These are phyloP conservation scores for Saccharomycopsis sp. DNA, from an alignment of 805 yeast genomes.

Conservation along the genomic window DNA sequence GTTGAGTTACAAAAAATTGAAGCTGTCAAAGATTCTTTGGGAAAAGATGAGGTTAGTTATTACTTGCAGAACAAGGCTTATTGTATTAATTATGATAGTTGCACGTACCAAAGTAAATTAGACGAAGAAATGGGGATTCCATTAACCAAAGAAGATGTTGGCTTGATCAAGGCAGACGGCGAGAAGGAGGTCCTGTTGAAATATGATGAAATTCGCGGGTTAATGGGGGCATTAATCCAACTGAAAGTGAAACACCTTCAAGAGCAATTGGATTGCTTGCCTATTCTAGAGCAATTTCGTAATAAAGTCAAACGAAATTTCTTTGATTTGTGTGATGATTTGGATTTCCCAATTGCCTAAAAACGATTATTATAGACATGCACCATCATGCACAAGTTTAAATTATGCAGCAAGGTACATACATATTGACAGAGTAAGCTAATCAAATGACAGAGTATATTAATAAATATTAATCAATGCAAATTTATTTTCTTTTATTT, in stretches of 20 bases:
- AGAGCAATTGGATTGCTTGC: conserved; percentile 10
- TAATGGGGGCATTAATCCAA: conserved; percentile 15
- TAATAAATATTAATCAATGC: too few relatives aligned
- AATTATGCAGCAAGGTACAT: too few relatives aligned
- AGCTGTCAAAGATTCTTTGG: conserved; percentile 1
- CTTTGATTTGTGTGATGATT: conserved; percentile 19
- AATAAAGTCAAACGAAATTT: conserved; percentile 19
- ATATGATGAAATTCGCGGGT: conserved; percentile 15
- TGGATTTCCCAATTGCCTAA: conserved; percentile 19
- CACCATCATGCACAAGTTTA: too few relatives aligned
- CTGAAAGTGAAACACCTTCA: conserved; percentile 13
- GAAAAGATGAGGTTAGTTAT: conserved; percentile 7
- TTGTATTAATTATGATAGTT: conserved; percentile 8
- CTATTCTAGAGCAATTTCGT: conserved; percentile 16
- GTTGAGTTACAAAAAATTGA: conserved; percentile 10
- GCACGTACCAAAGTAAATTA: conserved; percentile 1
- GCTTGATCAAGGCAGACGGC: background rate
- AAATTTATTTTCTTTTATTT: too few relatives aligned
- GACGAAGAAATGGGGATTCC: conserved; percentile 15
- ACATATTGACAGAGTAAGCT: background rate
- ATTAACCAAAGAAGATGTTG: conserved; percentile 15
- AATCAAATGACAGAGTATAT: background rate
- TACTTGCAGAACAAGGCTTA: conserved; percentile 13
- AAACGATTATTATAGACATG: background rate
- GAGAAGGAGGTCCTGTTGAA: conserved; percentile 2